These are phyloP conservation scores for Osmozyma mogii DNA, from an alignment of 805 yeast species.

Conservation along the genomic window DNA sequence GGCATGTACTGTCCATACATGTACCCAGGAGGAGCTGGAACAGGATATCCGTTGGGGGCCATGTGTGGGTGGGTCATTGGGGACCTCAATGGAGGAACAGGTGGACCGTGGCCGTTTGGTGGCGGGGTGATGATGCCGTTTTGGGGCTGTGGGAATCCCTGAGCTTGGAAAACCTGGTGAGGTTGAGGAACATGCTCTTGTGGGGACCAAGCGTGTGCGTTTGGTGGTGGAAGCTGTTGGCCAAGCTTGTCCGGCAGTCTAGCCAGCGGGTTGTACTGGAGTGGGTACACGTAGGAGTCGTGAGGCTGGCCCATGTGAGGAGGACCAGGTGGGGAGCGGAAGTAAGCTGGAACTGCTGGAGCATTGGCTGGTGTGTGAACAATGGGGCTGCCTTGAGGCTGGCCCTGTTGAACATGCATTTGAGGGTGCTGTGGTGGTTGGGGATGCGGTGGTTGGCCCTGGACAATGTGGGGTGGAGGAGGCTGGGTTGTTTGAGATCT, in stretches of 20 bases:
- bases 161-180: slow-evolving; percentile 3
- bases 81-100: slow-evolving; percentile 9
- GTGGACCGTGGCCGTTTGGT: slow-evolving; percentile 3
- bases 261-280: slow-evolving; percentile 8
- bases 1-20: slow-evolving; percentile 32
- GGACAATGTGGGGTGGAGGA: too few relatives aligned
- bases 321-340: slow-evolving; percentile 4
- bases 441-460: slow-evolving; percentile 3
- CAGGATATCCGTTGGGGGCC: slow-evolving; percentile 10
- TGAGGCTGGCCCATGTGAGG: slow-evolving; percentile 16
- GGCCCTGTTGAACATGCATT: slow-evolving; percentile 6
- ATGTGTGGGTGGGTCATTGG: slow-evolving; percentile 9
- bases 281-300: slow-evolving; percentile 17
- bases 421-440: slow-evolving; percentile 5
- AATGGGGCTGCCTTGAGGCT: slow-evolving; percentile 3
- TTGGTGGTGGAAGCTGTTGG: slow-evolving; percentile 12
- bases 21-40: slow-evolving; percentile 27
- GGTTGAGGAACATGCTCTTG: slow-evolving; percentile 3
- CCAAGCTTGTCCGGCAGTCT: slow-evolving; percentile 9
- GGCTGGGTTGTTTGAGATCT: slow-evolving; percentile 4
- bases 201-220: slow-evolving; percentile 1
- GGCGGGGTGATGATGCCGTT: slow-evolving; percentile 12
- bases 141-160: slow-evolving; percentile 6
- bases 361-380: slow-evolving; percentile 8
- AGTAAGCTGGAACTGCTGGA: not conserved